Evolutionary conservation across 169 alveolate genomes (phyloP).

Genomic region (Plasmodium gallinaceum): DNA sequence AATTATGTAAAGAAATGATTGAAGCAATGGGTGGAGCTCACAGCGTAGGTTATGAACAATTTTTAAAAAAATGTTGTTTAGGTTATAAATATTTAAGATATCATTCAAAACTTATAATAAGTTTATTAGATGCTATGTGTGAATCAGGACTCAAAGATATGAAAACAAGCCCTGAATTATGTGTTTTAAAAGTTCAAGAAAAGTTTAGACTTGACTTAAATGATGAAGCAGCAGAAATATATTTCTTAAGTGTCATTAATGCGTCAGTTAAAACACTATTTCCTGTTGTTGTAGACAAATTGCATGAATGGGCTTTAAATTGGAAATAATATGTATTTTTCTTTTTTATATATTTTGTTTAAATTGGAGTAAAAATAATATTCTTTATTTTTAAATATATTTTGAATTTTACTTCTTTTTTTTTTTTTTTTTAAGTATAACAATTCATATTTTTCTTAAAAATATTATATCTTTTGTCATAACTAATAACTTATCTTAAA

Average conservation of each 20-base stretch:
- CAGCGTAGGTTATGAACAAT: conserved; percentile 87
- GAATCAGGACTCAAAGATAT: conserved; percentile 95
- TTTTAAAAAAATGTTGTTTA: conserved; percentile 86
- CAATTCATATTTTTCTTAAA: not conserved
- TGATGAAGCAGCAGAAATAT: conserved; percentile 92
- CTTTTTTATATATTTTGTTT: not conserved
- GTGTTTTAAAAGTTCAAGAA: conserved; percentile 84
- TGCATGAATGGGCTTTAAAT: conserved; percentile 92
- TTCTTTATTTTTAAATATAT: not conserved
- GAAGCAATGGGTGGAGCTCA: conserved; percentile 94
- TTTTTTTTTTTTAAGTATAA: too few species aligned
- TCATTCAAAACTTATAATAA: conserved; percentile 90
- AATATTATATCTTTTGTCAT: not conserved
- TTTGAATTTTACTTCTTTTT: not conserved
- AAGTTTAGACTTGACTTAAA: conserved; percentile 88
- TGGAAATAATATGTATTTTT: conserved; percentile 81
- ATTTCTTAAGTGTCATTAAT: conserved; percentile 89
- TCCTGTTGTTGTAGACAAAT: conserved; percentile 92
- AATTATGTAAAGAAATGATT: conserved; percentile 79
- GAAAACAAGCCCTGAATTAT: conserved; percentile 79
- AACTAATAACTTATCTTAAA: too few species aligned
- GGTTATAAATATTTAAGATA: conserved; percentile 88
- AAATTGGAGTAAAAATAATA: not conserved
- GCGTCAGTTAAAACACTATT: conserved; percentile 93
- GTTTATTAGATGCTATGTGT: conserved; percentile 93